Base-by-base conservation (phyloP, 768 basidiomycete species). In the Tricholoma sp. region DNA sequence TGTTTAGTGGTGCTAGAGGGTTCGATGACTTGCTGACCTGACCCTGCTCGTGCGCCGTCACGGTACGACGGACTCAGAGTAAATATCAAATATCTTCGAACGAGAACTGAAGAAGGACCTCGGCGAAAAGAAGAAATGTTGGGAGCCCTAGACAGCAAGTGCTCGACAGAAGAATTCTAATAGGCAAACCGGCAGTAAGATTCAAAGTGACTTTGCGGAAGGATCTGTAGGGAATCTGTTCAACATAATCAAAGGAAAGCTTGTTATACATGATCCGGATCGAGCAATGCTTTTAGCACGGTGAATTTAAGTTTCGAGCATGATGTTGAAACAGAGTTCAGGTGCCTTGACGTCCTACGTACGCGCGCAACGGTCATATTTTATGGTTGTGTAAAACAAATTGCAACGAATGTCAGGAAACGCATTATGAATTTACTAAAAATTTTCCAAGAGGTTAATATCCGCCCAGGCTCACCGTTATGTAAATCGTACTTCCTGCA, bases 101-200 rank as follows among this genome's bases (percentile, higher is more conserved):
- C 27, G 8, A 31, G 47, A 31, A 50, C 47, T 46, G 12, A 19
- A 43, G 45, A 46, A 46, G 45, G 22, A 46, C 45, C 12, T 46
- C 12, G 11, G 29, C 29, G 47, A 27, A 31, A 50, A 50, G 47
- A 50, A 31, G 47, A 22, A 50, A 50, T 2, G 45, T 49, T 18
- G 27, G 21, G 27, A 29, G 45, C 27, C 8, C 27, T 18, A 27
- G 46, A 47, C 47, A 50, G 27, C 27, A 50, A 31, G 47, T 24
- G 12, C 45, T 46, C 11, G 45, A 24, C 45, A 14, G 45, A 46
- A 46, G 45, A 24, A 14, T 46, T 24, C 37, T 37, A 41, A 41
- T 35, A 52, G 51, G 19, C 51, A 52, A 52, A 34, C 50, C 10
- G 37, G 51, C 51, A 52, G 51, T 35, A 35, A 52, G 51, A 52